Evolutionary conservation across 2,329 filamentous ascomycete species (phyloP).

Genomic region (Ophiostoma populinum): DNA sequence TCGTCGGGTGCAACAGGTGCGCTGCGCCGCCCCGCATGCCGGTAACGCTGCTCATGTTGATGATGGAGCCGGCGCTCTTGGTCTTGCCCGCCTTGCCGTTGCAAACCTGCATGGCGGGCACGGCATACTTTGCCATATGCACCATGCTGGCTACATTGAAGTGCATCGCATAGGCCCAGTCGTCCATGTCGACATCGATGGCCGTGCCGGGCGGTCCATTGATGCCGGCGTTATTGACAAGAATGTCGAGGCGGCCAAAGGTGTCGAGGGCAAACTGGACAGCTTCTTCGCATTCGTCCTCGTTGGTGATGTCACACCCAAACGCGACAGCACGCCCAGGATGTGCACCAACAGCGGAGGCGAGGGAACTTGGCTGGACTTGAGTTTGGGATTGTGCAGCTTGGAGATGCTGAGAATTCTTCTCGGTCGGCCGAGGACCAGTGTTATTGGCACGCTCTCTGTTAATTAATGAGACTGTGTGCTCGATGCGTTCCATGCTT

Average conservation of each 20-base stretch:
- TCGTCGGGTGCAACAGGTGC: slow-evolving; percentile 27
- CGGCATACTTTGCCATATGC: slow-evolving; percentile 41
- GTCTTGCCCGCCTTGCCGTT: slow-evolving; percentile 27
- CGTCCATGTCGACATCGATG: slow-evolving; percentile 38
- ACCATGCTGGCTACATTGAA: slow-evolving; percentile 51
- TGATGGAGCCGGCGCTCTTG: slow-evolving; percentile 23
- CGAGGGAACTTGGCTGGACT: too few species aligned
- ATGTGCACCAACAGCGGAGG: too few species aligned
- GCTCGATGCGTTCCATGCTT: too few species aligned
- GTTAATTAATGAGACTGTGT: too few species aligned
- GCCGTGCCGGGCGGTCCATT: slow-evolving; percentile 41
- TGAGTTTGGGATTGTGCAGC: too few species aligned
- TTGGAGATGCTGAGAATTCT: too few species aligned
- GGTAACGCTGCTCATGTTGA: slow-evolving; percentile 47
- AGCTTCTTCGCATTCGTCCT: slow-evolving; percentile 29
- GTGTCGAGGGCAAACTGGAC: slow-evolving; percentile 23
- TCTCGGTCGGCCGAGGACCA: too few species aligned
- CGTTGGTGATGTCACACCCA: slow-evolving; percentile 35
- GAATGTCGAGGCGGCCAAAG: slow-evolving; percentile 41
- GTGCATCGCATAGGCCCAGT: slow-evolving; percentile 38
- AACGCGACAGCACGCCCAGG: too few species aligned
- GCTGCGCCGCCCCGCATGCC: slow-evolving; percentile 31
- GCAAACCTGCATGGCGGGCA: slow-evolving; percentile 47
- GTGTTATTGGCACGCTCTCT: too few species aligned
- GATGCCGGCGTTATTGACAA: too few species aligned